Evolutionary conservation across 768 basidiomycete genomes (phyloP), one percentile per base, ranked within the genome.

Genomic region (Leucocoprinus leucothites): DNA sequence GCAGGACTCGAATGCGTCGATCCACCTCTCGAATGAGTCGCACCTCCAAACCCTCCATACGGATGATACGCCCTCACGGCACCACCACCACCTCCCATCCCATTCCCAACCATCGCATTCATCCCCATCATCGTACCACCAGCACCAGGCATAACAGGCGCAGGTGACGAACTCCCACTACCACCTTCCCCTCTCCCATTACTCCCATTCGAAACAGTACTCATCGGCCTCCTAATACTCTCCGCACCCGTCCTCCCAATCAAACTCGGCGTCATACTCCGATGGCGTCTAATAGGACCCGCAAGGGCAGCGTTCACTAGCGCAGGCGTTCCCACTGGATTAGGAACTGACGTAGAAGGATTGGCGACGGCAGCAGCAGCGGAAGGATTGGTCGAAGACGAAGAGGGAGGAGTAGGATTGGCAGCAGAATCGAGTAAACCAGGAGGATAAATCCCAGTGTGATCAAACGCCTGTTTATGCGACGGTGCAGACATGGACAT

Each of bases 251-350:
- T 19, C 52, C 43, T 77, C 50, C 84, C 76, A 44, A 75, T 68
- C 25, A 85, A 58, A 0, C 84, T 84, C 8, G 89, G 89, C 7
- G 89, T 91, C 79, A 87, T 88, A 67, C 87, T 89, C 53, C 89
- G 77, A 64, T 89, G 83, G 44, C 89, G 76, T 49, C 87, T 73
- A 44, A 84, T 76, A 9, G 87, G 85, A 9, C 44, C 87, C 86
- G n/a, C 78, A 64, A 13, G 75, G 77, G 49, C 61, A 14, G 74
- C 42, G 31, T 31, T 31, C 6, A 31, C 31, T 5, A 31, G 31
- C 11, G 31, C 31, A 31, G 31, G 31, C 11, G 31, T 31, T 5
- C 31, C 31, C 11, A 31, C 31, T 31, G 31, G 31, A 31, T 31
- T 31, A 31, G 6, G 6, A 31, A 11, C 31, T 11, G 31, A 31